Evolutionary conservation across 306 rosid genomes (phyloP), one percentile per base, ranked within the genome.

Genomic region (Castanea crenata): DNA sequence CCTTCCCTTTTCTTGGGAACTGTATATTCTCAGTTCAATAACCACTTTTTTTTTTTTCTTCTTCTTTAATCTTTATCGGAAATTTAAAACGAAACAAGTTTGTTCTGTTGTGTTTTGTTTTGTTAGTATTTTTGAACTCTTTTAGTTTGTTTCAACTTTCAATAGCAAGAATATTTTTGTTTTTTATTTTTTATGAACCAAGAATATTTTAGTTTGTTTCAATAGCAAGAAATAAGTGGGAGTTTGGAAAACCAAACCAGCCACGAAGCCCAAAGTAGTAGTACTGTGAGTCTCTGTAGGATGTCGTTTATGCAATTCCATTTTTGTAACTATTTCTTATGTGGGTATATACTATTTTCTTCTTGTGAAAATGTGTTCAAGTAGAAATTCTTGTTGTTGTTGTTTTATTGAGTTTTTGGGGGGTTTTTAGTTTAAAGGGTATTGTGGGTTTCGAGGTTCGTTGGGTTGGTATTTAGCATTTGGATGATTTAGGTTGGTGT

Each of bases 401-500:
- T 64, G 62, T 16, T 15, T 61, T 62, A 27, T 49, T 80, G 32
- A 23, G 55, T 49, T 52, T 55, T 65, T 19, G 0, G 56, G 6
- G n/a, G 72, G 61, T 69, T 64, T 62, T 32, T 23, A 64, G 57
- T 58, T 29, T 18, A 46, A 18, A 71, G 58, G 19, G 71, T 10
- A 55, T 79, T 58, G 55, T 62, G 81, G 82, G 58, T 19, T 67
- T 68, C 57, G 76, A 69, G 78, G 77, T 78, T 72, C 25, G 57
- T 75, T 80, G 67, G 54, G 57, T 23, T 65, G 62, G 71, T 65
- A 3, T 58, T 41, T 73, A 49, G 59, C 35, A 11, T 32, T 34
- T 34, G 35, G 72, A 35, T n/a, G 72, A 46, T 71, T 73, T 73
- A 31, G 64, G 73, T 21, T 65, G 75, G 62, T 67, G 54, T 85